A percentile compares a stretch with the other conserved stretches of the same genome.
Conservation (phyloP, 2,329 filamentous ascomycete genomes). For the Ophiostoma quercus region DNA sequence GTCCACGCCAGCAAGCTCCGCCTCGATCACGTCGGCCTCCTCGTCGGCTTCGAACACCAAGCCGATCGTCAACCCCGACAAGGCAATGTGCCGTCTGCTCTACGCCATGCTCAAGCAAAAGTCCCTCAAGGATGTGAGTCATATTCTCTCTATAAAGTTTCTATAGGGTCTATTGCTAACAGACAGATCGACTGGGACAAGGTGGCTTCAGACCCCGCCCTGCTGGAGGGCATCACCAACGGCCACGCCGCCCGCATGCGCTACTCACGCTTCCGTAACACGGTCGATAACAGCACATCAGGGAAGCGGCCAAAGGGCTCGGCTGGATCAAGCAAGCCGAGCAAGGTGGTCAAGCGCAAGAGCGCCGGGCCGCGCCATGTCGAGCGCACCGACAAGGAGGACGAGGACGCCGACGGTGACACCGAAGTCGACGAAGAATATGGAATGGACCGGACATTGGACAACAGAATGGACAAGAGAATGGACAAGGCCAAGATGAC, state of each 20-base stretch:
- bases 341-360: slow-evolving; percentile 42
- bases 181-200: slow-evolving; percentile 52
- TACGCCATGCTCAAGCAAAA: slow-evolving; percentile 57
- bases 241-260: slow-evolving; percentile 58
- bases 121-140: slow-evolving; percentile 54
- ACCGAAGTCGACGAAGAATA: neutral
- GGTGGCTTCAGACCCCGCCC: slow-evolving; percentile 51
- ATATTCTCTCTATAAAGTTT: neutral
- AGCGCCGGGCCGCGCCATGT: slow-evolving; percentile 30
- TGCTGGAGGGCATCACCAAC: slow-evolving; percentile 52
- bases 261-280: slow-evolving; percentile 48
- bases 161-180: neutral
- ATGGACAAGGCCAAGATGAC: neutral
- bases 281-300: slow-evolving; percentile 34
- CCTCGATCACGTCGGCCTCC: neutral
- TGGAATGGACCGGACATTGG: neutral
- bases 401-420: neutral
- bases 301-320: neutral
- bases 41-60: neutral
- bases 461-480: neutral
- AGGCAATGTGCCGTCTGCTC: slow-evolving; percentile 53
- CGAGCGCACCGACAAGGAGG: neutral
- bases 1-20: neutral
- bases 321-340: slow-evolving; percentile 33
- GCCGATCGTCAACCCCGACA: slow-evolving; percentile 43